Evolutionary conservation across 345 rosid genomes (phyloP).

Genomic region (Pistacia atlantica): DNA sequence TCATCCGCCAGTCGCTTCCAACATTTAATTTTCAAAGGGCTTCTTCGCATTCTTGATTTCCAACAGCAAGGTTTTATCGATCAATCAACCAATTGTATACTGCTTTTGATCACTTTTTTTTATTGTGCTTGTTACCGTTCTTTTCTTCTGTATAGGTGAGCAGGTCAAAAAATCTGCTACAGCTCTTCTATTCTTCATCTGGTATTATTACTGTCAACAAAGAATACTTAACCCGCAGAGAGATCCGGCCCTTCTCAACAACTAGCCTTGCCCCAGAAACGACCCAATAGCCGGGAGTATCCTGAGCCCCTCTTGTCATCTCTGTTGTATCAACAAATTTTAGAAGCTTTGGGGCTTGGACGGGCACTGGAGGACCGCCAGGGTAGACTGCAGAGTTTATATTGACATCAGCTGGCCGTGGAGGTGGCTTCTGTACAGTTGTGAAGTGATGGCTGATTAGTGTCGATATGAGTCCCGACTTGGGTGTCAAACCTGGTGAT

Average conservation of each 20-base stretch:
- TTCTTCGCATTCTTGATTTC: too few relatives aligned
- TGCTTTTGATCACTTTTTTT: not conserved
- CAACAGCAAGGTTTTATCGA: too few relatives aligned
- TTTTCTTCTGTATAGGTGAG: not conserved
- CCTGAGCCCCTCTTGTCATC: slow-evolving; percentile 91
- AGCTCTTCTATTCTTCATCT: slow-evolving; percentile 53
- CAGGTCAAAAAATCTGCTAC: slow-evolving; percentile 5
- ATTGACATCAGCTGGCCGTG: slow-evolving; percentile 81
- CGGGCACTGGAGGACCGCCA: slow-evolving; percentile 91
- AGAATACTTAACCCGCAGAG: slow-evolving; percentile 88
- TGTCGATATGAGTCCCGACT: slow-evolving; percentile 87
- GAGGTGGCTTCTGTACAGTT: slow-evolving; percentile 76
- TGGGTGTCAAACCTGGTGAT: slow-evolving; percentile 69
- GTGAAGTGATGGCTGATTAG: slow-evolving; percentile 93
- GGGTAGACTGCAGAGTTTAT: slow-evolving; percentile 94
- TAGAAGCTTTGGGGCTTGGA: slow-evolving; percentile 82
- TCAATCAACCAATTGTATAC: not conserved
- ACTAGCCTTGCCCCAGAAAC: slow-evolving; percentile 85
- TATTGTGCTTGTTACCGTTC: not conserved
- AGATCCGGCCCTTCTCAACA: slow-evolving; percentile 90
- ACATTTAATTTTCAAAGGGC: too few relatives aligned
- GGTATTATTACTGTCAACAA: slow-evolving; percentile 58
- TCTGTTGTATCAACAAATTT: slow-evolving; percentile 92
- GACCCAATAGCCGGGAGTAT: slow-evolving; percentile 95
- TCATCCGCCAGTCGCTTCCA: not conserved